These are phyloP conservation scores for Suhomyces sp. DNA, from an alignment of 805 yeast genomes.

Conservation along the genomic window DNA sequence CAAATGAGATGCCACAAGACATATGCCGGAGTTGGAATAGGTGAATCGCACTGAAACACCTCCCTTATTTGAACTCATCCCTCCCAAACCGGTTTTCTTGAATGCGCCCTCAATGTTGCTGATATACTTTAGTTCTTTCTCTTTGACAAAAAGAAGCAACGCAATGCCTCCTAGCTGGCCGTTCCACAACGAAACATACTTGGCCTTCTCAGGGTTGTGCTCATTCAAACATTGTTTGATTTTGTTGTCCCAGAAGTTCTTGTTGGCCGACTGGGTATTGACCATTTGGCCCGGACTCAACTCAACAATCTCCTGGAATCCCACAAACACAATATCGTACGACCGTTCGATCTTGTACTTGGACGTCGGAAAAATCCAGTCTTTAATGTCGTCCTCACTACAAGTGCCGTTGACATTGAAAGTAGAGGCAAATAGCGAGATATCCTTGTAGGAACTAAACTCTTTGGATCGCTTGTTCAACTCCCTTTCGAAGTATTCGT, in stretches of 20 bases:
- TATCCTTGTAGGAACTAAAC: constrained; percentile 39
- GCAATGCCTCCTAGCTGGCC: constrained; percentile 87
- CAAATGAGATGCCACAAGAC: constrained; percentile 81
- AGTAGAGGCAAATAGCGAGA: constrained; percentile 47
- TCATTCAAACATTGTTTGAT: constrained; percentile 47
- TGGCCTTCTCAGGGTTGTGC: constrained; percentile 31
- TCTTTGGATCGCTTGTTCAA: constrained; percentile 37
- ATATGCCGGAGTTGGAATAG: constrained; percentile 64
- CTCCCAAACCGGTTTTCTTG: constrained; percentile 92
- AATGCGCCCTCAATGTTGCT: constrained; percentile 65
- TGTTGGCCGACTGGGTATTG: constrained; percentile 63
- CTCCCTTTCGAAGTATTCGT: constrained; percentile 47
- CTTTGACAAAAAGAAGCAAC: constrained; percentile 62
- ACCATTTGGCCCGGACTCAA: constrained; percentile 80
- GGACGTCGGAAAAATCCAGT: constrained; percentile 46
- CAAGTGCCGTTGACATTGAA: constrained; percentile 55
- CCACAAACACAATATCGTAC: constrained; percentile 76
- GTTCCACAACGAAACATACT: constrained; percentile 60
- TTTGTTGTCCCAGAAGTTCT: constrained; percentile 63
- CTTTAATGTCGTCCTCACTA: constrained; percentile 38
- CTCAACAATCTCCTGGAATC: constrained; percentile 86
- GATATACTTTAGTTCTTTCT: constrained; percentile 47
- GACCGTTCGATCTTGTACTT: constrained; percentile 23
- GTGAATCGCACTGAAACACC: constrained; percentile 70
- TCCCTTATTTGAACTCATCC: constrained; percentile 81